Evolutionary conservation across 164 flowering plant genomes (phyloP).

Genomic region (Liriodendron chinense): DNA sequence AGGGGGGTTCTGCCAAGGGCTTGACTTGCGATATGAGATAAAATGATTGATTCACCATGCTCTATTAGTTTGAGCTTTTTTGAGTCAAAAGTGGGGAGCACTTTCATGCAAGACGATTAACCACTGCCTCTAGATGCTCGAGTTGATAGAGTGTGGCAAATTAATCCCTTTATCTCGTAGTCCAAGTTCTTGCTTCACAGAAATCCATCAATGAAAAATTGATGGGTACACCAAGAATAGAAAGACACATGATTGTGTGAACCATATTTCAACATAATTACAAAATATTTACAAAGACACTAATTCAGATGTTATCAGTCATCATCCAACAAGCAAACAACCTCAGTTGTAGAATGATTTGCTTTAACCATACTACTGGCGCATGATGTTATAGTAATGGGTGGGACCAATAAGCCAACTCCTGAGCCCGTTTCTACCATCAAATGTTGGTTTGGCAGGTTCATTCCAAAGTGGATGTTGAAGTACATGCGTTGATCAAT

Average conservation of each 20-base stretch:
- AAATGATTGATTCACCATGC: too few species aligned
- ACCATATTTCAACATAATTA: background rate
- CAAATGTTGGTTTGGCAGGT: conserved; percentile 10
- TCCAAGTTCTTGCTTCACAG: background rate
- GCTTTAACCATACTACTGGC: too few species aligned
- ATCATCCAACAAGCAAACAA: conserved; percentile 67
- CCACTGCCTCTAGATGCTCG: too few species aligned
- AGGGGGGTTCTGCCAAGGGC: too few species aligned
- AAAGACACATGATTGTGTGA: background rate
- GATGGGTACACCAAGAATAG: background rate
- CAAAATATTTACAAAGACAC: background rate
- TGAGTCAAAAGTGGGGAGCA: too few species aligned
- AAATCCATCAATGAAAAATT: too few species aligned
- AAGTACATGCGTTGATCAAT: conserved; percentile 25
- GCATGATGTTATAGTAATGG: too few species aligned
- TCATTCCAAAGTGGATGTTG: conserved; percentile 15
- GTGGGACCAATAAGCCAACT: conserved; percentile 4
- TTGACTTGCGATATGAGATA: too few species aligned
- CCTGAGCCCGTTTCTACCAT: conserved; percentile 8
- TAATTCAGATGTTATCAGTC: conserved; percentile 25
- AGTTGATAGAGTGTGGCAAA: too few species aligned
- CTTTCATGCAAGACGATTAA: too few species aligned
- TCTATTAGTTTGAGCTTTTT: too few species aligned
- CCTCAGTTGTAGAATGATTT: conserved; percentile 12
- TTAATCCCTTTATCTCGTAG: too few species aligned